Percentiles rank a stretch among this genome's conserved stretches.
Evolutionary conservation across 2,329 filamentous ascomycete genomes (phyloP).

Genomic region (Hypoxylon sp.): DNA sequence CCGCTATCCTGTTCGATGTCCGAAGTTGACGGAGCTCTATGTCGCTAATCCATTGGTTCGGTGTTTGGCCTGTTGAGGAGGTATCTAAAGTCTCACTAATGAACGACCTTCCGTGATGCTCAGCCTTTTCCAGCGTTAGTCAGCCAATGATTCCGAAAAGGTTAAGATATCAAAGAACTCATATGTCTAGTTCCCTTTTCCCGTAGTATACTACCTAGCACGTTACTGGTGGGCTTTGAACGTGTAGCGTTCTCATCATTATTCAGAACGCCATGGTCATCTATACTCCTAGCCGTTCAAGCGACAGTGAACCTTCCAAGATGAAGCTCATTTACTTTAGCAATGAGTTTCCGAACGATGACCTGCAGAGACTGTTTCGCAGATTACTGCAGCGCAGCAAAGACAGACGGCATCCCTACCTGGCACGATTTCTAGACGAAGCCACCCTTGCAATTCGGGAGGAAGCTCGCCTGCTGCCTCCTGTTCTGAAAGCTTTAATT

Average conservation of each 20-base stretch:
- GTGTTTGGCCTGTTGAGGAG: neutral
- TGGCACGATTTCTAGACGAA: slow-evolving; percentile 59
- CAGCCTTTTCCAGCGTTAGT: neutral
- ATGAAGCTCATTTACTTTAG: slow-evolving; percentile 55
- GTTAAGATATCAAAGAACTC: neutral
- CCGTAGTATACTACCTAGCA: neutral
- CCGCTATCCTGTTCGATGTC: neutral
- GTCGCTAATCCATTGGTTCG: neutral
- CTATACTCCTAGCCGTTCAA: neutral
- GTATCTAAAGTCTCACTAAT: neutral
- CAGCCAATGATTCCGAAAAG: neutral
- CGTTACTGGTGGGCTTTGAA: neutral
- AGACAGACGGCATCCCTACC: slow-evolving; percentile 51
- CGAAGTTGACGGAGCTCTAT: neutral
- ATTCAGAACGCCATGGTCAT: neutral
- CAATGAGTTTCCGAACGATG: slow-evolving; percentile 63
- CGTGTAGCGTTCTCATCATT: neutral
- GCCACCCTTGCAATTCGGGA: slow-evolving; percentile 56
- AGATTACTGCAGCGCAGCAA: slow-evolving; percentile 58
- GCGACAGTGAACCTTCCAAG: neutral
- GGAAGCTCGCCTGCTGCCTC: slow-evolving; percentile 54
- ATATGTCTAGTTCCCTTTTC: neutral
- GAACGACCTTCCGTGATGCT: neutral
- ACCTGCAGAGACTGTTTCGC: slow-evolving; percentile 57
- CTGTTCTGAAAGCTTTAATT: slow-evolving; percentile 48